Conservation (phyloP, 768 basidiomycete genomes). For the Boletus fagicola region DNA sequence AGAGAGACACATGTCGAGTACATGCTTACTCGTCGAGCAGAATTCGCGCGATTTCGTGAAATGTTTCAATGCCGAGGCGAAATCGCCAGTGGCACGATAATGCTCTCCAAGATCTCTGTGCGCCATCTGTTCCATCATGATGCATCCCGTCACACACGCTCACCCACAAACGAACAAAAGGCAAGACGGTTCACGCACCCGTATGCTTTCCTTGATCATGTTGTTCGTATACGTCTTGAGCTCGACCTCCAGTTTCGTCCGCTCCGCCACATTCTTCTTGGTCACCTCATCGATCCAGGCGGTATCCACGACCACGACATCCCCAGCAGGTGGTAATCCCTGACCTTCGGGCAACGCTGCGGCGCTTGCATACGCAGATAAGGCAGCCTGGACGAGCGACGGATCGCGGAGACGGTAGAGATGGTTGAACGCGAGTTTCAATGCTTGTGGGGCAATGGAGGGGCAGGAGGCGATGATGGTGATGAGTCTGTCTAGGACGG, state of each 20-base stretch:
- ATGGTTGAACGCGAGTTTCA: constrained; percentile 61
- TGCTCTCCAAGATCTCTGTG: constrained; percentile 86
- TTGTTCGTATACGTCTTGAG: constrained; percentile 93
- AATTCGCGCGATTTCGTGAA: constrained; percentile 92
- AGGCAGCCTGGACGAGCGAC: constrained; percentile 49
- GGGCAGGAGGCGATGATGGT: constrained; percentile 66
- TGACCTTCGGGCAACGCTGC: constrained; percentile 31
- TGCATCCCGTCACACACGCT: background rate
- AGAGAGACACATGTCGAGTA: constrained; percentile 90
- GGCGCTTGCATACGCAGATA: constrained; percentile 55
- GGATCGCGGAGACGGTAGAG: constrained; percentile 71
- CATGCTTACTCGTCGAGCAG: constrained; percentile 85
- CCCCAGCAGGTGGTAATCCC: constrained; percentile 44
- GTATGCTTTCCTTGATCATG: constrained; percentile 98
- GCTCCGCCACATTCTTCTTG: constrained; percentile 68
- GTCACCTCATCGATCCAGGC: constrained; percentile 72
- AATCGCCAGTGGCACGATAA: constrained; percentile 72
- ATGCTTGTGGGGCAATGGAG: constrained; percentile 67
- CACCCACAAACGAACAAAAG: background rate
- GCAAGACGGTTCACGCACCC: constrained; percentile 48
- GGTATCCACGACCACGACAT: constrained; percentile 55
- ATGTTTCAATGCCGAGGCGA: constrained; percentile 68
- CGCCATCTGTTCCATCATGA: constrained; percentile 60
- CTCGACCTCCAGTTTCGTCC: constrained; percentile 86
- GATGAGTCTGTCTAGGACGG: constrained; percentile 70